phyloP scores from a whole-genome alignment of 345 rosid species.

The Eucalyptus grandis region DNA sequence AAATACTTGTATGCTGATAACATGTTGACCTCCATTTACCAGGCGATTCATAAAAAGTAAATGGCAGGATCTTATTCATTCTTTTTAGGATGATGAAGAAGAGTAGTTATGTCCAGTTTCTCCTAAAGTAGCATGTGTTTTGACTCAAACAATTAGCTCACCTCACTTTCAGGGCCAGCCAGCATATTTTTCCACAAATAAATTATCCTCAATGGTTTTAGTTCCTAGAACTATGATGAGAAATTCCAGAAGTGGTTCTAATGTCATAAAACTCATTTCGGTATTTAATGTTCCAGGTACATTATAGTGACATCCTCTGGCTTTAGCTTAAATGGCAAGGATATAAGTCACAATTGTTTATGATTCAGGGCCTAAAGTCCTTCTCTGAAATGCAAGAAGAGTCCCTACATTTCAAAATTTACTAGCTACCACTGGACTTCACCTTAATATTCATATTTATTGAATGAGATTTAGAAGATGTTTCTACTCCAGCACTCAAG shows the following conservation, averaged over 20 bases:
- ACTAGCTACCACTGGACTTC: not conserved
- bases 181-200: not conserved
- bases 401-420: not conserved
- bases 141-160: not conserved
- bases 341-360: not conserved
- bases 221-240: not conserved
- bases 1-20: not conserved
- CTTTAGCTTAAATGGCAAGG: not conserved
- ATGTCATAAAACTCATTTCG: not conserved
- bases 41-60: not conserved
- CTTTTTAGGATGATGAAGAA: not conserved
- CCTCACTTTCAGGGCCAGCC: not conserved
- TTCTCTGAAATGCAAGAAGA: not conserved
- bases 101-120: not conserved
- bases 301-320: not conserved
- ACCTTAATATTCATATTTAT: not conserved
- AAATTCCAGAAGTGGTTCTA: not conserved
- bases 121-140: not conserved
- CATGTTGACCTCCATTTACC: not conserved
- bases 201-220: not conserved
- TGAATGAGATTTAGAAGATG: not conserved
- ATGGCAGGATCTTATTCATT: not conserved
- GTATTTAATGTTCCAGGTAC: not conserved
- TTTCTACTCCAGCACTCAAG: not conserved
- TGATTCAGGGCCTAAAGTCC: not conserved